phyloP scores from a whole-genome alignment of 164 flowering plant genomes.

The Tetrastigma voinierianum region DNA sequence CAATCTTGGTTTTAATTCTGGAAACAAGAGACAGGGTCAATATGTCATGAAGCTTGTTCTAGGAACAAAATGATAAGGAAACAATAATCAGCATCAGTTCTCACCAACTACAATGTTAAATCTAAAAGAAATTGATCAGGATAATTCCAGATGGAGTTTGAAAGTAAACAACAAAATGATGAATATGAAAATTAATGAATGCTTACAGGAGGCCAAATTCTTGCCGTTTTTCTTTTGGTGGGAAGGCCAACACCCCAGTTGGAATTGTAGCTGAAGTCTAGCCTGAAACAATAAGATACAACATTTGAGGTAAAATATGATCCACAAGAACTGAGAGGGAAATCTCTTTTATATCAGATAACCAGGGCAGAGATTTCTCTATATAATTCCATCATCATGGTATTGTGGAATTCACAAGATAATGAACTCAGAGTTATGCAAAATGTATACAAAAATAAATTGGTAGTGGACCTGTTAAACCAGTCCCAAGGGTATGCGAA shows the following conservation, averaged over 20 bases:
- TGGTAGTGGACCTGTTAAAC: conserved; percentile 73
- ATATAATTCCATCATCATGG: no score
- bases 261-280: conserved; percentile 75
- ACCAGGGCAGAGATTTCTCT: no score
- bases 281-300: conserved; percentile 38
- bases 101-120: background rate
- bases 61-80: background rate
- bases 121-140: background rate
- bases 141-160: background rate
- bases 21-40: conserved; percentile 14
- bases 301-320: no score
- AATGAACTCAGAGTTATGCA: no score
- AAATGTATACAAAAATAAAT: no score
- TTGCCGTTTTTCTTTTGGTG: conserved; percentile 71
- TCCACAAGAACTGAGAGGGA: no score
- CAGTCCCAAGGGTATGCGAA: conserved; percentile 96
- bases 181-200: conserved; percentile 3
- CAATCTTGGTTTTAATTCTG: conserved; percentile 85
- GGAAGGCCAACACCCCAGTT: conserved; percentile 99
- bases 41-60: background rate
- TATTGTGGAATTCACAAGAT: no score
- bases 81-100: background rate
- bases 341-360: no score
- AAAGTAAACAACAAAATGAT: background rate
- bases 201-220: conserved; percentile 93